A percentile compares a stretch with the other conserved stretches of the same genome.
phyloP scores from a whole-genome alignment of 2,329 filamentous ascomycete genomes.

The Rhynchosporium graminicola region DNA sequence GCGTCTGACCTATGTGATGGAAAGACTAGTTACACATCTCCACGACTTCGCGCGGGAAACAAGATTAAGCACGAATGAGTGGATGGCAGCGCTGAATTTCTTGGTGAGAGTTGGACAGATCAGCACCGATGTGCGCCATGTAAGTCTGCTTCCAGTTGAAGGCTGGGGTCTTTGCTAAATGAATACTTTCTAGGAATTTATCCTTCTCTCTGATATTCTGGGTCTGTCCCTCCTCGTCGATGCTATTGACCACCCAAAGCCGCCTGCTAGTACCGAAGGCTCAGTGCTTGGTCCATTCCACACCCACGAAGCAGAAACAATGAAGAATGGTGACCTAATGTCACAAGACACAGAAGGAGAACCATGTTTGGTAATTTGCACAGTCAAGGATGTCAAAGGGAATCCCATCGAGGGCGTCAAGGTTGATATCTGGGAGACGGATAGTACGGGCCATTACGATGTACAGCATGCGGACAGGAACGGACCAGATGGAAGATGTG shows the following conservation, averaged over 20 bases:
- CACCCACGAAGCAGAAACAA: slow-evolving; percentile 69
- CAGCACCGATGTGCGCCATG: slow-evolving; percentile 71
- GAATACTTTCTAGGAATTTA: slow-evolving; percentile 62
- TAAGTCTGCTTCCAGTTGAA: slow-evolving; percentile 42
- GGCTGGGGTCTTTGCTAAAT: not conserved
- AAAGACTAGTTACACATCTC: slow-evolving; percentile 72
- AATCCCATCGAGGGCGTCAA: slow-evolving; percentile 65
- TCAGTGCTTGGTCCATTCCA: slow-evolving; percentile 83
- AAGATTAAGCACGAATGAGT: slow-evolving; percentile 72
- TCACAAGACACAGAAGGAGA: slow-evolving; percentile 69
- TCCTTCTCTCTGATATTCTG: slow-evolving; percentile 77
- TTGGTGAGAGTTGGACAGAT: slow-evolving; percentile 73
- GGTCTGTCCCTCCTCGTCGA: slow-evolving; percentile 80
- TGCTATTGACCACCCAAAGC: slow-evolving; percentile 81
- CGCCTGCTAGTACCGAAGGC: slow-evolving; percentile 68
- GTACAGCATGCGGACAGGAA: slow-evolving; percentile 69
- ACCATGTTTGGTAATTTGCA: slow-evolving; percentile 73
- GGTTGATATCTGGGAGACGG: slow-evolving; percentile 85
- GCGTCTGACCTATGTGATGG: slow-evolving; percentile 70
- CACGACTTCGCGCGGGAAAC: slow-evolving; percentile 84
- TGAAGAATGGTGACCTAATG: slow-evolving; percentile 60
- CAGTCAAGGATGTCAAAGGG: slow-evolving; percentile 64
- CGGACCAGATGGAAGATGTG: slow-evolving; percentile 70
- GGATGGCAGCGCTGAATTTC: slow-evolving; percentile 74
- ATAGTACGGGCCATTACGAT: slow-evolving; percentile 78